Evolutionary conservation across 2,329 filamentous ascomycete genomes (phyloP).

Genomic region (Tolypocladium inflatum): DNA sequence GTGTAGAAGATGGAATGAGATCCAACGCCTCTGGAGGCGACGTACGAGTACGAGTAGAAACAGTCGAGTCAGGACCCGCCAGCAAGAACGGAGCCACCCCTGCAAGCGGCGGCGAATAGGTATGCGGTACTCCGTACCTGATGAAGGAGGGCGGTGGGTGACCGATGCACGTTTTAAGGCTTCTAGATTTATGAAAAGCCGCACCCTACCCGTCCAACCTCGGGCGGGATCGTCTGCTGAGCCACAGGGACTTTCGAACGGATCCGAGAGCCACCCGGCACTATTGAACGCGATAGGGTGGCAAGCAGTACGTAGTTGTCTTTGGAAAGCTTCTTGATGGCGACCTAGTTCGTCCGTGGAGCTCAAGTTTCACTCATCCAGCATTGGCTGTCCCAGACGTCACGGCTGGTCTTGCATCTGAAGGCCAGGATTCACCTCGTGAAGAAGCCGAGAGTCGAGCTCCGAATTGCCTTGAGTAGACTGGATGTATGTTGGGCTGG

Average conservation of each 20-base stretch:
- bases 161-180: constrained; percentile 6
- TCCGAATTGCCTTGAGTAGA: background rate
- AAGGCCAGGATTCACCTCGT: background rate
- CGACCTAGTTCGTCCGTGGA: background rate
- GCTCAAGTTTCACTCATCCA: background rate
- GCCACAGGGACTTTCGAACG: background rate
- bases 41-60: constrained; percentile 1
- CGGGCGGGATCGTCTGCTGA: background rate
- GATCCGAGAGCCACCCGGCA: background rate
- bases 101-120: constrained; percentile 2
- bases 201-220: background rate
- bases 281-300: background rate
- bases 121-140: constrained; percentile 7
- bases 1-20: background rate
- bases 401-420: background rate
- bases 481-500: background rate
- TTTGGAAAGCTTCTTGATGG: background rate
- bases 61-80: constrained; percentile 4
- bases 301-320: background rate
- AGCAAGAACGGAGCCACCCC: constrained; percentile 3
- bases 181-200: constrained; percentile 9
- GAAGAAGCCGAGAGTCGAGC: background rate
- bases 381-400: background rate
- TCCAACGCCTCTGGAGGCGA: constrained; percentile 3
- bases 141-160: constrained; percentile 7